These are phyloP conservation scores for Colletotrichum orbiculare DNA, from an alignment of 2,329 filamentous ascomycete species.

Conservation along the genomic window DNA sequence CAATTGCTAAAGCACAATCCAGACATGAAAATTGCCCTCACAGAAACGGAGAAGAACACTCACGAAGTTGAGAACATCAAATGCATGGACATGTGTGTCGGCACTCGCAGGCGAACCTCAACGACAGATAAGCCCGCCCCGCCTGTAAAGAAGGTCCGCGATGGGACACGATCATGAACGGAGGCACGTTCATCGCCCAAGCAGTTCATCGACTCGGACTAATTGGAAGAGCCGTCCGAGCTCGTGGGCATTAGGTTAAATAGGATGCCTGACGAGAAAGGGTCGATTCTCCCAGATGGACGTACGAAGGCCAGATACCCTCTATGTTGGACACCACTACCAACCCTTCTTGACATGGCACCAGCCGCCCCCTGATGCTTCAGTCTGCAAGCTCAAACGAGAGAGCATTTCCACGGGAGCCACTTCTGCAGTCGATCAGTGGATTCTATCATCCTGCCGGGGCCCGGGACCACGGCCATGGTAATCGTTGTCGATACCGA, in stretches of 20 bases:
- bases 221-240: conserved; percentile 51
- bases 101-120: conserved; percentile 41
- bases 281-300: conserved; percentile 54
- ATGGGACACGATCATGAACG: conserved; percentile 54
- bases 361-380: conserved; percentile 50
- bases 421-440: conserved; percentile 46
- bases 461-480: conserved; percentile 48
- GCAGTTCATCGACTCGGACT: not conserved
- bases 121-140: too few species aligned
- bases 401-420: conserved; percentile 50
- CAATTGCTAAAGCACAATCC: conserved; percentile 42
- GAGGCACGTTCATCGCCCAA: conserved; percentile 34
- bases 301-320: conserved; percentile 56
- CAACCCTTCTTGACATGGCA: conserved; percentile 49
- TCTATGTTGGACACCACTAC: conserved; percentile 51
- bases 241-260: conserved; percentile 55
- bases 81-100: conserved; percentile 41
- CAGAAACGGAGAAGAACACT: conserved; percentile 51
- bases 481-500: conserved; percentile 46
- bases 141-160: too few species aligned
- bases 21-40: conserved; percentile 47
- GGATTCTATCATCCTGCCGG: conserved; percentile 44
- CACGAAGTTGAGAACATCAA: conserved; percentile 40
- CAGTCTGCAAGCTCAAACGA: conserved; percentile 37
- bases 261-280: conserved; percentile 56